Evolutionary conservation across 495 filamentous ascomycete species (phyloP).

Genomic region (Penicillium manginii): DNA sequence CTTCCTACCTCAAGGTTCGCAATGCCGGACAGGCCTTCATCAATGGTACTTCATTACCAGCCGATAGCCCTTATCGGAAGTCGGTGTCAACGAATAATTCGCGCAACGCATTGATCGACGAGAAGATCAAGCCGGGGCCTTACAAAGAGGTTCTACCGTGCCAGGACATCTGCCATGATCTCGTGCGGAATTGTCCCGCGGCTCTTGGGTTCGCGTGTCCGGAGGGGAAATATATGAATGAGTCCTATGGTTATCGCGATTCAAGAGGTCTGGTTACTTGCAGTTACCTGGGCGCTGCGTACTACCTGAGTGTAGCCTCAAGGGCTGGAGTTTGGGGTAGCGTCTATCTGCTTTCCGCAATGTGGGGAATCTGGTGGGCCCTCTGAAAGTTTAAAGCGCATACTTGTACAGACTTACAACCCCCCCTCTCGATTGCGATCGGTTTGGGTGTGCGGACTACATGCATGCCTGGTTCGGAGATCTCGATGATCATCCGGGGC

Average conservation of each 20-base stretch:
- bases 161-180: conserved; percentile 76
- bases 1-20: conserved; percentile 64
- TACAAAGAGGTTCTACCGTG: conserved; percentile 94
- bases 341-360: conserved; percentile 20
- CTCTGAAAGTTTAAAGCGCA: conserved; percentile 8
- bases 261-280: conserved; percentile 55
- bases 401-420: conserved; percentile 1
- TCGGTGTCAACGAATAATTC: conserved; percentile 50
- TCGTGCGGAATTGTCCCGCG: conserved; percentile 85
- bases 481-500: too few species aligned
- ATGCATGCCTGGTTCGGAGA: too few species aligned
- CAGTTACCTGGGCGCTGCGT: conserved; percentile 61
- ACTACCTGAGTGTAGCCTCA: conserved; percentile 43
- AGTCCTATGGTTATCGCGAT: conserved; percentile 65
- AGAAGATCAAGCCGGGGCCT: conserved; percentile 73
- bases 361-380: conserved; percentile 22
- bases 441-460: too few species aligned
- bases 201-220: conserved; percentile 80
- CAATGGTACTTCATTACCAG: conserved; percentile 60
- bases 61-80: conserved; percentile 36
- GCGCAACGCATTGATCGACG: conserved; percentile 74
- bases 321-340: conserved; percentile 20
- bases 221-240: conserved; percentile 55
- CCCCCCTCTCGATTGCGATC: too few species aligned
- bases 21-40: conserved; percentile 70